These are phyloP conservation scores for Monilinia polystroma DNA, from an alignment of 2,329 filamentous ascomycete species.

Conservation along the genomic window DNA sequence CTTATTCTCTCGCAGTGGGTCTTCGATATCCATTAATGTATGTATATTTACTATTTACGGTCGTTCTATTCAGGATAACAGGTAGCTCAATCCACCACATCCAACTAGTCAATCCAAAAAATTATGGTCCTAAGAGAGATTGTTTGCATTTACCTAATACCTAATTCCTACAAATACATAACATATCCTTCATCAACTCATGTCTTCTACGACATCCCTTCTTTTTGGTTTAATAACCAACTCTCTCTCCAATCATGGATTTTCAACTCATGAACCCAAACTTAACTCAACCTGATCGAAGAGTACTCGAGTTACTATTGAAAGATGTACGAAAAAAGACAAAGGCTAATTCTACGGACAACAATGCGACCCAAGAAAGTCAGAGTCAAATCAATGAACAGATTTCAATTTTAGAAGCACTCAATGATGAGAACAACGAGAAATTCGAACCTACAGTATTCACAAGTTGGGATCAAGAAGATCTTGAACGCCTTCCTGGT, in stretches of 20 bases:
- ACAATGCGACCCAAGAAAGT: neutral
- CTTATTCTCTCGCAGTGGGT: conserved; percentile 13
- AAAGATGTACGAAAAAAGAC: conserved; percentile 13
- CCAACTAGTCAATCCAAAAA: conserved; percentile 5
- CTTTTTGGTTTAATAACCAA: conserved; percentile 12
- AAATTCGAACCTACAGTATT: conserved; percentile 34
- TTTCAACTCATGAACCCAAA: conserved; percentile 20
- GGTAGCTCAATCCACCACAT: neutral
- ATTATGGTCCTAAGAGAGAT: conserved; percentile 12
- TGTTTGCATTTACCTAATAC: neutral
- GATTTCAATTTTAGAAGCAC: conserved; percentile 20
- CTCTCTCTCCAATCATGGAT: conserved; percentile 18
- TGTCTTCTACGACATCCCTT: neutral
- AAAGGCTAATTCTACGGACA: neutral
- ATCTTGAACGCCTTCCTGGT: conserved; percentile 27
- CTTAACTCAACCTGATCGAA: conserved; percentile 21
- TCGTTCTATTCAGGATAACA: neutral
- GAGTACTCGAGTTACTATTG: conserved; percentile 21
- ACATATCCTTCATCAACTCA: conserved; percentile 5
- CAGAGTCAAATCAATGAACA: conserved; percentile 19
- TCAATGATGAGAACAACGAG: conserved; percentile 24
- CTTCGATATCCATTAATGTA: too few relatives aligned
- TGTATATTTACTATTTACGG: neutral
- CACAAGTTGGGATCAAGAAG: conserved; percentile 30
- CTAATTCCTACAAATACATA: neutral